phyloP scores from a whole-genome alignment of 768 basidiomycete species.

The Hygrocybe punicea region DNA sequence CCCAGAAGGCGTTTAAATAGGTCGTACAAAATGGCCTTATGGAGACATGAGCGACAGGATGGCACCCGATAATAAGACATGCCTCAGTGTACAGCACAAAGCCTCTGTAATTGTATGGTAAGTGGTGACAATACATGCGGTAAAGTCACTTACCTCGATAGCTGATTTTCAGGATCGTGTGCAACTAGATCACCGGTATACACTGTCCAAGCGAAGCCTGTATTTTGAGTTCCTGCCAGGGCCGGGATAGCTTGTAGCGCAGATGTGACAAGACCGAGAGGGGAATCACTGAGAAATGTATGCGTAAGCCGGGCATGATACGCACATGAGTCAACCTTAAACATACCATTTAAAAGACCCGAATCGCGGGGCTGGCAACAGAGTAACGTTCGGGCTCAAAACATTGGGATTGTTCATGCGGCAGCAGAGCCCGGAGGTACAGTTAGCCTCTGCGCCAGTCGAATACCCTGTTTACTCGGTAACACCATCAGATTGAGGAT shows the following conservation, averaged over 20 bases:
- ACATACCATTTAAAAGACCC: slow-evolving; percentile 59
- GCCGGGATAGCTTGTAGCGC: slow-evolving; percentile 65
- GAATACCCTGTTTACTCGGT: slow-evolving; percentile 49
- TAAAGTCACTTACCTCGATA: slow-evolving; percentile 47
- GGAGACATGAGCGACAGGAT: neutral
- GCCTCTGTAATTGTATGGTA: slow-evolving; percentile 35
- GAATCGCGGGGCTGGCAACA: slow-evolving; percentile 64
- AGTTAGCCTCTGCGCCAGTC: slow-evolving; percentile 70
- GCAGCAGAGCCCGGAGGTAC: slow-evolving; percentile 65
- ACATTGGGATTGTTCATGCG: slow-evolving; percentile 50
- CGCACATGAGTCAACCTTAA: neutral
- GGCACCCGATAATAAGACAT: slow-evolving; percentile 1
- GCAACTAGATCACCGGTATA: slow-evolving; percentile 75
- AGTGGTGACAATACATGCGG: slow-evolving; percentile 1
- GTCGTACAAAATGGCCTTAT: slow-evolving; percentile 60
- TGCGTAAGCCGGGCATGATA: neutral
- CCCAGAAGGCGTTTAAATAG: slow-evolving; percentile 61
- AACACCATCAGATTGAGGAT: neutral
- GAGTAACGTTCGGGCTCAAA: slow-evolving; percentile 46
- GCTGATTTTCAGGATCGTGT: slow-evolving; percentile 64
- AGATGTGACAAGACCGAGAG: slow-evolving; percentile 56
- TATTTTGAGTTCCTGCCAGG: slow-evolving; percentile 55
- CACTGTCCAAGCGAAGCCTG: slow-evolving; percentile 61
- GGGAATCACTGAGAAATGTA: slow-evolving; percentile 50
- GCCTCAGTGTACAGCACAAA: slow-evolving; percentile 66